Conservation (phyloP, 176 grass and related monocot genomes). For the Cymbopogon citratus region DNA sequence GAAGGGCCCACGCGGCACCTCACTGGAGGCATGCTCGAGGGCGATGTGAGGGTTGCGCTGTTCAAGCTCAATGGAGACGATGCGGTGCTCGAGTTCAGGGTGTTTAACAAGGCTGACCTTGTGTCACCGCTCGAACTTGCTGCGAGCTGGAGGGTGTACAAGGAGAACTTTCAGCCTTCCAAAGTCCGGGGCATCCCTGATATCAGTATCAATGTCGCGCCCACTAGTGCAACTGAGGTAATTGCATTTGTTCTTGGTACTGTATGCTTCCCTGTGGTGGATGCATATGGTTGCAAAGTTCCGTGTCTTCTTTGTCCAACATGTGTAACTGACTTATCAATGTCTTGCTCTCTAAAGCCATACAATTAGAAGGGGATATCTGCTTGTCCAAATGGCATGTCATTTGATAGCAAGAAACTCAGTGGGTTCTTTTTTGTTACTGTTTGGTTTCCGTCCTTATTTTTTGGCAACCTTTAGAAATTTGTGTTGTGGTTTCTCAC, state of each 20-base stretch:
- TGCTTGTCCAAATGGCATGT: slow-evolving; percentile 1
- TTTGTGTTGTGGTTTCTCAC: slow-evolving; percentile 21
- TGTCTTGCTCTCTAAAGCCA: background rate
- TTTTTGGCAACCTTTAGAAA: no score
- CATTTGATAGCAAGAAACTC: background rate
- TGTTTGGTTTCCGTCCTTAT: background rate
- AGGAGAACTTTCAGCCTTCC: slow-evolving; percentile 88
- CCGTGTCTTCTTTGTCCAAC: background rate
- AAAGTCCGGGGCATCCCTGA: slow-evolving; percentile 86
- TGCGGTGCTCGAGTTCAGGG: slow-evolving; percentile 65
- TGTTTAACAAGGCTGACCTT: slow-evolving; percentile 85
- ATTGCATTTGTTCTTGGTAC: background rate
- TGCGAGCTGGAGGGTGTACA: slow-evolving; percentile 89
- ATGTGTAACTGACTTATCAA: background rate
- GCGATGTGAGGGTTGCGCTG: slow-evolving; percentile 65
- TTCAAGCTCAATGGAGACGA: slow-evolving; percentile 70
- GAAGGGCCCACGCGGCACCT: slow-evolving; percentile 63
- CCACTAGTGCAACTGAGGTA: slow-evolving; percentile 55
- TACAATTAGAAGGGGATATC: background rate
- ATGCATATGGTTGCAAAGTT: slow-evolving; percentile 2
- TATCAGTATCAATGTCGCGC: slow-evolving; percentile 75
- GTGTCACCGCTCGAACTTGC: slow-evolving; percentile 95
- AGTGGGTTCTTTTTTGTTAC: background rate
- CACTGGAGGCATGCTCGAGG: slow-evolving; percentile 80
- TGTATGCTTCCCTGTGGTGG: background rate